Evolutionary conservation across 2,329 filamentous ascomycete species (phyloP), one percentile per base, ranked within the genome.

Genomic region (Cryphonectria parasitica): DNA sequence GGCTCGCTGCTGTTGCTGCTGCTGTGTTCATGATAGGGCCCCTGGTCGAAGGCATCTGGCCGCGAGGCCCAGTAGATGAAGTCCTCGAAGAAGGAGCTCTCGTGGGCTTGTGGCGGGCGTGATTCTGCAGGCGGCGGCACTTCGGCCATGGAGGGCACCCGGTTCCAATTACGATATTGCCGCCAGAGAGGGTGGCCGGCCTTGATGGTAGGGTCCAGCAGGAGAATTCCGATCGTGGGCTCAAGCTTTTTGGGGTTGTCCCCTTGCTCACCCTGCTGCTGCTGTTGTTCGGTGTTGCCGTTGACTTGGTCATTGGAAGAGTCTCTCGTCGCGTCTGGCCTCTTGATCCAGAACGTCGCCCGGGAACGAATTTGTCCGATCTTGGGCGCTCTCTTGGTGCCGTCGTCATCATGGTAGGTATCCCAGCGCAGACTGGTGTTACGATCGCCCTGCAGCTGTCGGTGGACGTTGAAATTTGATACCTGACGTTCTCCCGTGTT

Each of bases 1-100:
- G 64, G 67, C 5, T 70, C 64, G 15, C 45, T 34, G n/a, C 25
- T 58, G 3, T 6, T 39, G 36, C 36, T 39, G 60, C 39, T 36
- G 54, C 6, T 13, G 34, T 10, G 31, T 19, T 60, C 36, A 17
- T 45, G 54, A 2, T 19, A 5, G 1, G 58, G 28, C 19, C 34
- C 66, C 28, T 66, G 60, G 15, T 36, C 49, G 43, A 73, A 77
- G 22, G 70, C 62, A 0, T 73, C 69, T 8, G 69, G 71, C 22
- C 73, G 74, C 7, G 67, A 67, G 4, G 75, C 75, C 75, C 75
- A 78, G 67, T 76, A 76, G 43, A 77, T 61, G 34, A 76, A 78
- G 58, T 77, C 74, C 0, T 77, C 66, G 25, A 76, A 77, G 25
- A 76, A 69, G 13, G 71, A 73, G 41, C 25, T 52, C 11, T 31